Percentiles rank a stretch among this genome's conserved stretches.
Evolutionary conservation across 306 rosid genomes (phyloP).

Genomic region (Castanea mollissima): DNA sequence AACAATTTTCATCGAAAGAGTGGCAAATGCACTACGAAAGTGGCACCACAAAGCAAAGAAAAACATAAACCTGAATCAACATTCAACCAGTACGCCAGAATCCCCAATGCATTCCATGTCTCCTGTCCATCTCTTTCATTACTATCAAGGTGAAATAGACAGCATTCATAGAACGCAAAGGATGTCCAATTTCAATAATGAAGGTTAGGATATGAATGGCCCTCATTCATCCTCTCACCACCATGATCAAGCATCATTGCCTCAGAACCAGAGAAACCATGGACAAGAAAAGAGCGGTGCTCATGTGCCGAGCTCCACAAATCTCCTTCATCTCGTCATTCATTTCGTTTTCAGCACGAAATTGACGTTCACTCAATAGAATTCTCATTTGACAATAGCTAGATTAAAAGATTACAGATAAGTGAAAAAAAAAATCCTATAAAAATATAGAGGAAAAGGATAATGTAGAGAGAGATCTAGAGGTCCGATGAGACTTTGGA

Average conservation of each 20-base stretch:
- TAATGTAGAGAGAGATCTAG: neutral
- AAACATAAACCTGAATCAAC: conserved; percentile 51
- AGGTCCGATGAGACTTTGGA: neutral
- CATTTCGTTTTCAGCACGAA: neutral
- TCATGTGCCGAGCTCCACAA: neutral
- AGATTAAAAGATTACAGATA: neutral
- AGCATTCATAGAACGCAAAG: conserved; percentile 24
- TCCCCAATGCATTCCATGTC: conserved; percentile 49
- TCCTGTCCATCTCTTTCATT: conserved; percentile 57
- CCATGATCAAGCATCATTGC: neutral
- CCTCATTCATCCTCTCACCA: conserved; percentile 39
- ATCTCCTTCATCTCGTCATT: neutral
- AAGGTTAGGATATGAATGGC: conserved; percentile 31
- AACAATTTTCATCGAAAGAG: conserved; percentile 69
- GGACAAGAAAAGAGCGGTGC: conserved; percentile 13
- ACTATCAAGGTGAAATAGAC: conserved; percentile 43
- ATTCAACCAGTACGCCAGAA: conserved; percentile 42
- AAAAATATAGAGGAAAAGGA: neutral
- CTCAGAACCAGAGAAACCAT: conserved; percentile 29
- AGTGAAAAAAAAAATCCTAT: neutral
- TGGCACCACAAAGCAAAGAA: conserved; percentile 73
- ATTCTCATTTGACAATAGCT: conserved; percentile 47
- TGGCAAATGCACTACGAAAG: conserved; percentile 55
- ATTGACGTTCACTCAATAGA: conserved; percentile 26
- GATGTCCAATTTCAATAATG: conserved; percentile 22